Conservation (phyloP, 1,284 basidiomycete species). For the Heterobasidion parviporum region DNA sequence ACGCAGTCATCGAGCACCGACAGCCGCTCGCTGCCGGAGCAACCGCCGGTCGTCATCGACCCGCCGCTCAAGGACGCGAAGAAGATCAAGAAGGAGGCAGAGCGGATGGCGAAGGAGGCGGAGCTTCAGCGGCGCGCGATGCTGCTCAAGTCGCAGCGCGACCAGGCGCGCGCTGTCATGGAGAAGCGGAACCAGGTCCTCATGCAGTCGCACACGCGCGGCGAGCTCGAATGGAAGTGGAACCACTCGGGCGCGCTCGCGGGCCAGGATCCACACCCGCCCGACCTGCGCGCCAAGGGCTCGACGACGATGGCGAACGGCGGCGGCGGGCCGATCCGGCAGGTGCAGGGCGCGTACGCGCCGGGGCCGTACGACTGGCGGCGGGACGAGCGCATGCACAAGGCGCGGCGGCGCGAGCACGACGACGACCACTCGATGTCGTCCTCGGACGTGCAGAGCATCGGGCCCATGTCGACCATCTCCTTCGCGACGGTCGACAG, state of each 20-base stretch:
- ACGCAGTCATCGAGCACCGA: constrained; percentile 78
- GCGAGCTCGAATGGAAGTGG: constrained; percentile 55
- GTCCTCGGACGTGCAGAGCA: constrained; percentile 73
- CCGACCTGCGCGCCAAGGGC: constrained; percentile 3
- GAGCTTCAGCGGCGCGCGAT: constrained; percentile 83
- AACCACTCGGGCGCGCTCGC: constrained; percentile 35
- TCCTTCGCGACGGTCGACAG: constrained; percentile 76
- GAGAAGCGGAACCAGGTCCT: constrained; percentile 79
- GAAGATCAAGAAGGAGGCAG: constrained; percentile 86
- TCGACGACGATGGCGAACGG: background rate
- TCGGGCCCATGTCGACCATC: constrained; percentile 60
- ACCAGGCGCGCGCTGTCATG: constrained; percentile 93
- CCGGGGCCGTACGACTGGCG: constrained; percentile 39
- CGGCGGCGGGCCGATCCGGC: constrained; percentile 44
- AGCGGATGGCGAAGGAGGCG: constrained; percentile 76
- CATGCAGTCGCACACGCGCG: constrained; percentile 41
- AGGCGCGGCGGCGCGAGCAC: constrained; percentile 74
- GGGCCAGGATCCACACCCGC: background rate
- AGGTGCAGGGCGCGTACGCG: constrained; percentile 27
- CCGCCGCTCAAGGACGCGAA: constrained; percentile 59
- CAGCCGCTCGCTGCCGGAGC: constrained; percentile 52
- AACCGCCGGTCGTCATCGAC: constrained; percentile 28
- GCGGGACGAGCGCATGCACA: constrained; percentile 55
- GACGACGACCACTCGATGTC: constrained; percentile 90
- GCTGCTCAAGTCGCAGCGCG: constrained; percentile 64